Evolutionary conservation across 495 filamentous ascomycete species (phyloP), one percentile per base, ranked within the genome.

Genomic region (Penicillium angulare): DNA sequence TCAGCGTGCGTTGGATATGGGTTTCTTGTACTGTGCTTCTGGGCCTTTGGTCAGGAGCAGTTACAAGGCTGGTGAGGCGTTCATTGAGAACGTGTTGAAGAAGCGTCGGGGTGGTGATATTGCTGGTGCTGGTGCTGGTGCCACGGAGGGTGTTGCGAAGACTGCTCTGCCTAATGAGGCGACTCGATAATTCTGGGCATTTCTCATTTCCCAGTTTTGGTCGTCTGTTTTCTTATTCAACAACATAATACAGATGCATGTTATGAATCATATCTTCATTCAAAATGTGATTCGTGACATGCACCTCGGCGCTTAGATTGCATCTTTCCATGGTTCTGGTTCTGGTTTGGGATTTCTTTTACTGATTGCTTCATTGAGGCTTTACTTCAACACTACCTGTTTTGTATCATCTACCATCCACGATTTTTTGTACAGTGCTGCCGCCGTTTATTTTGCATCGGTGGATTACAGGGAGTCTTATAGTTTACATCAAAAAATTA

Each of bases 51-150:
- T 98, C 7, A 78, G 93, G 50, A 95, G 89, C 44, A 92, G 87
- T 26, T 98, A 98, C 71, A 98, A 98, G 74, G 93, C 93, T 9
- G 93, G 93, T 7, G 93, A 98, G 74, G 90, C 89, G 0, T 98
- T 98, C 70, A 97, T 98, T 52, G 95, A 98, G 78, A 97, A 98
- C 57, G 93, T 97, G 7, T 72, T 98, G 34, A 88, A 87, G 78
- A 96, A 96, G 82, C 79, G 92, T 45, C 79, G 81, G 12, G 13
- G 1, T 31, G 27, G 27, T 31, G 27, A 12, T 12, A 31, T 12
- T 23, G 76, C 78, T 22, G 62, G 54, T 3, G 43, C 55, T 44
- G 55, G 53, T 9, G 34, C 63, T 17, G 59, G 18, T 13, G 20
- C 34, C 20, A 34, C 57, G 18, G 56, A 60, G 47, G 48, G 55